Evolutionary conservation across 345 rosid genomes (phyloP).

Genomic region (Salix suchowensis): DNA sequence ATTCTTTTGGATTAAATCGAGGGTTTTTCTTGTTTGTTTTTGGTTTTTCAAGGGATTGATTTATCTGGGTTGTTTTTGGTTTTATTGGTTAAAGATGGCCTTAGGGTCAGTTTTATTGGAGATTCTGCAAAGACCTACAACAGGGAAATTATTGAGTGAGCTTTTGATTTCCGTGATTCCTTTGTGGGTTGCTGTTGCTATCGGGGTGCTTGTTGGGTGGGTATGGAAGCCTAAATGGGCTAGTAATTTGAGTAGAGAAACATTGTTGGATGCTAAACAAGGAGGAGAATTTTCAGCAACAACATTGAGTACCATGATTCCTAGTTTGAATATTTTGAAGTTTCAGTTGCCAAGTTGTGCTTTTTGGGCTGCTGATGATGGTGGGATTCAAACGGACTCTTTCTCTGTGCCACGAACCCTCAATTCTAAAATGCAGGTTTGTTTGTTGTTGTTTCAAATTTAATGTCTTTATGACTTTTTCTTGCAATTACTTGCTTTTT

Average conservation of each 20-base stretch:
- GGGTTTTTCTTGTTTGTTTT: constrained; percentile 30
- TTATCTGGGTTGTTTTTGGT: constrained; percentile 14
- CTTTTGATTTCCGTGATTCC: constrained; percentile 53
- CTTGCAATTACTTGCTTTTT: background rate
- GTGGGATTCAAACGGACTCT: constrained; percentile 20
- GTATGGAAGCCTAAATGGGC: constrained; percentile 96
- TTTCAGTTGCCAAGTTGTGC: constrained; percentile 51
- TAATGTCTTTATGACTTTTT: background rate
- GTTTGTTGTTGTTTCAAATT: constrained; percentile 7
- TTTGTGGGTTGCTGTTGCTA: constrained; percentile 73
- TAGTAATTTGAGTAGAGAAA: constrained; percentile 33
- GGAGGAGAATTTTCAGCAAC: background rate
- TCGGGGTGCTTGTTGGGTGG: constrained; percentile 92
- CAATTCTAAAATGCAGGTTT: constrained; percentile 47
- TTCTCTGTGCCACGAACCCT: constrained; percentile 17
- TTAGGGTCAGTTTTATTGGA: constrained; percentile 44
- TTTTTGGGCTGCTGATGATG: constrained; percentile 39
- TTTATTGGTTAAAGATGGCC: constrained; percentile 37
- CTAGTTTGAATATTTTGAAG: constrained; percentile 41
- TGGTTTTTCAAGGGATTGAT: background rate
- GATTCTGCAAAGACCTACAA: constrained; percentile 41
- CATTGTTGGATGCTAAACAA: constrained; percentile 24
- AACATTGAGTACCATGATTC: constrained; percentile 18
- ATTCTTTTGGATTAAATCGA: constrained; percentile 35
- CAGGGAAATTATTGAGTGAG: constrained; percentile 46